Base-by-base conservation (phyloP, 2,329 filamentous ascomycete genomes). In the Arthrinium phaeospermum region DNA sequence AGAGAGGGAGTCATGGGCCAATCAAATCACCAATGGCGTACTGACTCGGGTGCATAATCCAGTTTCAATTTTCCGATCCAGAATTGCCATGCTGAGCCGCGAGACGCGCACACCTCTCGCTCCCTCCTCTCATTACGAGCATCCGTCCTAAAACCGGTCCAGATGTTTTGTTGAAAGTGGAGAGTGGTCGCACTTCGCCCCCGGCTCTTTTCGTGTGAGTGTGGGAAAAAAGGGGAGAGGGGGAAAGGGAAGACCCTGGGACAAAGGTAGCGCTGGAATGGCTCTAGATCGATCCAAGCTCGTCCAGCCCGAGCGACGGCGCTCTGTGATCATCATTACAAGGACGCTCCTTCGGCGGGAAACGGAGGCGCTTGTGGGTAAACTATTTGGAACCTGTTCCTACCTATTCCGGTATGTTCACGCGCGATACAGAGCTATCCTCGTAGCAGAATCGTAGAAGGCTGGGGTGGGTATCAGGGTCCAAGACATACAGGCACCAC, bases 21-120 rank as follows among this genome's bases (percentile, higher is more conserved):
- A 30, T 30, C 27, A 30, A 30, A 30, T 30, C 27, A 10, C 37
- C 57, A 64, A 41, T 41, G 34, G 34, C 57, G 22, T 37, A 41
- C 37, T 41, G 57, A 64, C 57, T 64, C 57, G 34, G 57, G 22
- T 41, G 57, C 57, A 64, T 64, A 64, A 37, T 37, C 57, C 57
- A 64, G 57, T 64, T 64, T 64, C 57, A 64, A 64, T 64, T 64
- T 64, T 41, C 57, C 57, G 57, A 64, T 64, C 57, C 30, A 41
- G 57, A 64, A 41, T 64, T 64, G 19, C 47, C 57, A 64, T 64
- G 19, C 8, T 41, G 10, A 41, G 34, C 57, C 57, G 57, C 57
- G 57, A 64, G 57, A 64, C 34, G 57, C 57, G 57, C 57, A 64
- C 57, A 19, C 30, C 57, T 14, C 41, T 24, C 10, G 37, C 37